Evolutionary conservation across 208 protist species (phyloP).

Genomic region (Vickermania spadyakhi): DNA sequence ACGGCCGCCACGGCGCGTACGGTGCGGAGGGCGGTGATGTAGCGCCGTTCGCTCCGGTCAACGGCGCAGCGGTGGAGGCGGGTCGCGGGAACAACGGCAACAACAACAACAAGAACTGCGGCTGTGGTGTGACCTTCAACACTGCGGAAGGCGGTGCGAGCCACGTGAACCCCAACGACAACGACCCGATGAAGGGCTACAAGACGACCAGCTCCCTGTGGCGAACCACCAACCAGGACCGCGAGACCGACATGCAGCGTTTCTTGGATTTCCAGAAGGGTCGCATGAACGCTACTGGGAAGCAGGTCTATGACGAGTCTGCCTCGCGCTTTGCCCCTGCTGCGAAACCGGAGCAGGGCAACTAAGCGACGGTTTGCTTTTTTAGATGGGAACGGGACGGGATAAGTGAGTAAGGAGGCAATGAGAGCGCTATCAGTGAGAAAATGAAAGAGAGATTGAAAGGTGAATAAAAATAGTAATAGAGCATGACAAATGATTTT

Average conservation of each 20-base stretch:
- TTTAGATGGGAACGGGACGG: too few species aligned
- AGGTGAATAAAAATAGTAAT: too few species aligned
- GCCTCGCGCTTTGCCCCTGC: slow-evolving; percentile 14
- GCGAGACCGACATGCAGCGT: slow-evolving; percentile 51
- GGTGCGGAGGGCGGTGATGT: slow-evolving; percentile 3
- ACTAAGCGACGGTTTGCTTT: too few species aligned
- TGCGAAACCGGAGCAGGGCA: not conserved
- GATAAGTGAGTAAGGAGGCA: too few species aligned
- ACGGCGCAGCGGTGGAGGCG: not conserved
- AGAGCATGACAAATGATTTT: too few species aligned
- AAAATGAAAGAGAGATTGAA: too few species aligned
- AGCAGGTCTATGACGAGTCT: slow-evolving; percentile 45
- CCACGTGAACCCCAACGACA: not conserved
- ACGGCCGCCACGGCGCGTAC: slow-evolving; percentile 2
- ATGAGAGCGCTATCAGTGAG: too few species aligned
- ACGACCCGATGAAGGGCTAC: slow-evolving; percentile 7
- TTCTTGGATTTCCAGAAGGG: slow-evolving; percentile 66
- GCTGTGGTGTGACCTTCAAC: too few species aligned
- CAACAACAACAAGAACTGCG: too few species aligned
- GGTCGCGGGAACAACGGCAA: not conserved
- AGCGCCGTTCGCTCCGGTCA: not conserved
- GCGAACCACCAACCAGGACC: slow-evolving; percentile 76
- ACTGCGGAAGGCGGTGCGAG: not conserved
- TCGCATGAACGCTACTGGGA: slow-evolving; percentile 39
- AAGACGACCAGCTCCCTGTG: slow-evolving; percentile 60